A percentile compares a stretch with the other conserved stretches of the same genome.
phyloP scores from a whole-genome alignment of 306 rosid species.

The Medicago ruthenica region DNA sequence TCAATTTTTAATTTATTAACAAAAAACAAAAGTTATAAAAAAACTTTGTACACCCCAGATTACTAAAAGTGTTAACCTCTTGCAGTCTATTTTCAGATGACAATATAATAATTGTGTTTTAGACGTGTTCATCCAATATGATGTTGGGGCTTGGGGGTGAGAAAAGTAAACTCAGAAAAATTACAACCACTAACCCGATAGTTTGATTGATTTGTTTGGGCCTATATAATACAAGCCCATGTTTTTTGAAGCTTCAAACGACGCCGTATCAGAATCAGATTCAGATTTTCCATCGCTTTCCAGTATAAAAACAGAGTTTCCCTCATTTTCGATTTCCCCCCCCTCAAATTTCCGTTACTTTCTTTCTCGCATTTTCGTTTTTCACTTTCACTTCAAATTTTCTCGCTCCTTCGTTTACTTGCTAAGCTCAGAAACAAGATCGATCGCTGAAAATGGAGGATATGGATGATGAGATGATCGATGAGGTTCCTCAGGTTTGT shows the following conservation, averaged over 20 bases:
- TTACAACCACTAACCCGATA: too few relatives aligned
- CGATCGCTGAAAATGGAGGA: constrained; percentile 68
- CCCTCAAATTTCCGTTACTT: constrained; percentile 21
- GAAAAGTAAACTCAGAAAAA: too few relatives aligned
- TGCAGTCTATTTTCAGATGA: too few relatives aligned
- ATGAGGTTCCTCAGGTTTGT: constrained; percentile 80
- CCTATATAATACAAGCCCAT: background rate
- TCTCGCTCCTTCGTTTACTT: background rate
- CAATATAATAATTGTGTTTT: too few relatives aligned
- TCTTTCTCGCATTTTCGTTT: constrained; percentile 1
- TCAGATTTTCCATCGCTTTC: background rate
- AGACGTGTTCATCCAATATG: too few relatives aligned
- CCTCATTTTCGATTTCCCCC: constrained; percentile 20
- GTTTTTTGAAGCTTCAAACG: background rate
- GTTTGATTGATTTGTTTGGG: too few relatives aligned
- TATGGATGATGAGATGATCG: constrained; percentile 71
- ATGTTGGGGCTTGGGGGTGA: too few relatives aligned
- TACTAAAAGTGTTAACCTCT: too few relatives aligned
- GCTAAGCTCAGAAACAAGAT: constrained; percentile 26
- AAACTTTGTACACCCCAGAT: too few relatives aligned
- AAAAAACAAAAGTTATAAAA: too few relatives aligned
- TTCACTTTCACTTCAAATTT: constrained; percentile 19
- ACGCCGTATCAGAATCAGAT: background rate
- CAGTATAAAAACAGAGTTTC: constrained; percentile 33
- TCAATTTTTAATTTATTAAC: too few relatives aligned